Evolutionary conservation across 352 stramenopile genomes (phyloP).

Genomic region (Phytophthora hybrid): DNA sequence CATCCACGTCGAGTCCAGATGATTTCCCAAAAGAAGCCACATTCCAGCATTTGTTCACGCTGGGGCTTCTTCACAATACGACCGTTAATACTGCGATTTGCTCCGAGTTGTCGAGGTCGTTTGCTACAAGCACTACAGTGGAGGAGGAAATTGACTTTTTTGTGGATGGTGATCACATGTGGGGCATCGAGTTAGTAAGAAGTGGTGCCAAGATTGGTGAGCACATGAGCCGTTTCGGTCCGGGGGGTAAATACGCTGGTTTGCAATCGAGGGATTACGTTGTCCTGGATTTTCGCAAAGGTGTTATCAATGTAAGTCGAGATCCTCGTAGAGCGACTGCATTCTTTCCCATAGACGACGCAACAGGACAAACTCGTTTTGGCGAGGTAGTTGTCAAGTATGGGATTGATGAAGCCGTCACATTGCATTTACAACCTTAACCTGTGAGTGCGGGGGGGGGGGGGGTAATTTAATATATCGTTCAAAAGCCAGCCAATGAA

Average conservation of each 20-base stretch:
- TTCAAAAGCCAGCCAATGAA: no score
- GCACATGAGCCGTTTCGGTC: slow-evolving; percentile 2
- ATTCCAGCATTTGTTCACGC: not conserved
- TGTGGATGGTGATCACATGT: not conserved
- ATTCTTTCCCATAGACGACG: not conserved
- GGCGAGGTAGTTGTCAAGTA: slow-evolving; percentile 1
- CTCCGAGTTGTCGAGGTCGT: slow-evolving; percentile 3
- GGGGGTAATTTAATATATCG: no score
- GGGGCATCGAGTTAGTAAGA: not conserved
- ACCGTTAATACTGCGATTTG: not conserved
- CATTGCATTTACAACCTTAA: not conserved
- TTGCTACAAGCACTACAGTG: not conserved
- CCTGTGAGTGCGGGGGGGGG: no score
- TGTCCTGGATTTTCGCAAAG: slow-evolving; percentile 2
- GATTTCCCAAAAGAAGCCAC: slow-evolving; percentile 1
- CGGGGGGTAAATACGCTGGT: slow-evolving; percentile 2
- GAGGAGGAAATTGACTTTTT: not conserved
- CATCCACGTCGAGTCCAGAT: slow-evolving; percentile 1
- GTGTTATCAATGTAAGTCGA: not conserved
- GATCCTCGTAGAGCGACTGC: not conserved
- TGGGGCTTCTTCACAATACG: not conserved
- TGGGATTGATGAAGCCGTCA: not conserved
- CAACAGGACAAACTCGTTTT: not conserved
- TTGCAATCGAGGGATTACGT: slow-evolving; percentile 4
- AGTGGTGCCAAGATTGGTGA: not conserved